Conservation (phyloP, 495 filamentous ascomycete genomes). For the Sabuloglossum arenarium region DNA sequence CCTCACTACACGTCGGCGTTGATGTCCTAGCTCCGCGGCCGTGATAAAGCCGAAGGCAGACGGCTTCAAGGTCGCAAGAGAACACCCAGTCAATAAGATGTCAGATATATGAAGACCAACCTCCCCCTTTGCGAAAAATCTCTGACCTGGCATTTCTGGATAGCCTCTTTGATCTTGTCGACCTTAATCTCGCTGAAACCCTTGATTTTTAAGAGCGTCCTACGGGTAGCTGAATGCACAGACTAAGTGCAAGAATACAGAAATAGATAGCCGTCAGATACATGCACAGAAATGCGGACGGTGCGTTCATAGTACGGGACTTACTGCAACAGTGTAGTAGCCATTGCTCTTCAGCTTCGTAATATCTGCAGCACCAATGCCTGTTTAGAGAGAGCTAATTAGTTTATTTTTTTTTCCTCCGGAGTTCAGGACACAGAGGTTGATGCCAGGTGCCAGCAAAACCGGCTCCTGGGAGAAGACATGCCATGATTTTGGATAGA, state of each 20-base stretch:
- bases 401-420: neutral
- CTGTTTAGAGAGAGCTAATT: conserved; percentile 16
- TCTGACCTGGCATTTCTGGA: conserved; percentile 45
- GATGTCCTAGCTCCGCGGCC: conserved; percentile 46
- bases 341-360: conserved; percentile 50
- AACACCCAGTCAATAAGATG: neutral
- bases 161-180: conserved; percentile 63
- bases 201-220: conserved; percentile 50
- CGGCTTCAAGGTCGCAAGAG: conserved; percentile 24
- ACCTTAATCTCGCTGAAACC: conserved; percentile 69
- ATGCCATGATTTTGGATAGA: conserved; percentile 50
- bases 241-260: conserved; percentile 22
- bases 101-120: neutral
- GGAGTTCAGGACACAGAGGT: neutral
- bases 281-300: neutral
- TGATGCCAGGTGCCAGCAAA: too few species aligned
- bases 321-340: conserved; percentile 50
- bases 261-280: neutral
- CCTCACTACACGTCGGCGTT: conserved; percentile 27
- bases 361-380: conserved; percentile 55
- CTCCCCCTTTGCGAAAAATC: neutral
- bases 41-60: conserved; percentile 52
- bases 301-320: neutral
- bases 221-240: conserved; percentile 42
- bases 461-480: neutral